Evolutionary conservation across 73 alveolate genomes (phyloP), one percentile per base, ranked within the genome.

Genomic region (Diophrys sp.): DNA sequence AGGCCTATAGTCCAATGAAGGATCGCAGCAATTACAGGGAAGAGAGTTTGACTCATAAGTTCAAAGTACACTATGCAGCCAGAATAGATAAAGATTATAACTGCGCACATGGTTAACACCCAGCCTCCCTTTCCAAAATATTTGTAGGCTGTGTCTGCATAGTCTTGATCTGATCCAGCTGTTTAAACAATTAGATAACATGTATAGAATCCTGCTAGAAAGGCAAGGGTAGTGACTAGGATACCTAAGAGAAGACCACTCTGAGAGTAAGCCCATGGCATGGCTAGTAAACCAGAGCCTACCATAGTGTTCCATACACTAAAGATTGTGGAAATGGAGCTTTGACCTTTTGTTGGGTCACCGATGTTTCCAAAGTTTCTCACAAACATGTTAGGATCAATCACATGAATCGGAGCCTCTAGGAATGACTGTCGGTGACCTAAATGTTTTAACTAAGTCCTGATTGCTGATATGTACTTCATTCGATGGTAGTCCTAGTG

Each of bases 231-330:
- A 5, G 85, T 74, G 32, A 90, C 33, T 0, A 82, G 23, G 14
- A 87, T 28, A 33, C 92, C 80, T 1, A 92, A 90, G 2, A 88
- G 71, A 23, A 88, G 71, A 0, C 97, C 97, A 8, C 95, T 87
- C 23, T 54, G 33, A 56, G 92, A 80, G 31, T 75, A 80, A 31
- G 83, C 83, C 91, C 89, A 87, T 23, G 97, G 97, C 0, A 87
- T 33, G 69, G 91, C 73, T 27, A 91, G 77, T 29, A 87, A 75
- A 0, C 90, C 28, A 23, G 91, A 73, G 0, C 97, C 97, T 29
- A 91, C 86, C 91, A 91, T 83, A 1, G 88, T 77, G 56, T 91
- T 91, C 97, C 97, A 91, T 1, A 91, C 83, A 1, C 90, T 75
- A 67, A 91, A 87, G 0, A 91, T 80, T 14, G 91, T 87, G 27